phyloP scores from a whole-genome alignment of 371 early-diverging fungal species.

The Parasitella parasitica region DNA sequence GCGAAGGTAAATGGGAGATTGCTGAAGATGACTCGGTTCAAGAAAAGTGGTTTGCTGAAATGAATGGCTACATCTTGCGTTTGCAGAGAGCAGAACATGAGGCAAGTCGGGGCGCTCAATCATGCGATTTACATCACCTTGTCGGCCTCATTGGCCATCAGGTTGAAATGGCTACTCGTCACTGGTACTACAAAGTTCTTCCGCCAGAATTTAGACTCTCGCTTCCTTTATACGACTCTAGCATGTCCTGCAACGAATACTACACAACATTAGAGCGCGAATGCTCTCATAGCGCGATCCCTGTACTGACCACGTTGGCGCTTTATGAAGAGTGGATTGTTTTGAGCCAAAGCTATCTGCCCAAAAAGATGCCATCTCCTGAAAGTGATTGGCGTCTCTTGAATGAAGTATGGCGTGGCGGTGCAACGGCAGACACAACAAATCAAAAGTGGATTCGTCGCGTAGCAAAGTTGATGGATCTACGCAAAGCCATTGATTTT shows the following conservation, averaged over 20 bases:
- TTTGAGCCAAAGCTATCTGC: conserved; percentile 16
- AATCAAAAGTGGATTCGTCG: conserved; percentile 22
- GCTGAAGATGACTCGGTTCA: conserved; percentile 18
- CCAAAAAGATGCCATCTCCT: not conserved
- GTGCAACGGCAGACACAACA: not conserved
- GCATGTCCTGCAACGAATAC: conserved; percentile 4
- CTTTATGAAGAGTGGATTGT: conserved; percentile 29
- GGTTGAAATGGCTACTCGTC: conserved; percentile 39
- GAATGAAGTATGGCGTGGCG: conserved; percentile 8
- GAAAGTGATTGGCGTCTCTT: conserved; percentile 15
- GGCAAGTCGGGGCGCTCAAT: conserved; percentile 15
- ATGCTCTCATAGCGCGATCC: conserved; percentile 20
- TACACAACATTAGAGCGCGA: conserved; percentile 19
- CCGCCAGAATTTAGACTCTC: conserved; percentile 30
- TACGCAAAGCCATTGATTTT: conserved; percentile 20
- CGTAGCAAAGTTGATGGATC: conserved; percentile 18
- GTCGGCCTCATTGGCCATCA: conserved; percentile 32
- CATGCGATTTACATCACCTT: conserved; percentile 19
- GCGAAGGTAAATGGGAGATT: conserved; percentile 17
- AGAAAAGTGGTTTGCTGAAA: conserved; percentile 17
- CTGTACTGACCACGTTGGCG: conserved; percentile 34
- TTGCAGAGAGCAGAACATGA: conserved; percentile 15
- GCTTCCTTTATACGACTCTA: conserved; percentile 34
- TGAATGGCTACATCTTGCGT: conserved; percentile 15
- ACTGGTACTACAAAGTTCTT: conserved; percentile 36